Base-by-base conservation (phyloP, 2,329 filamentous ascomycete genomes). In the Trichoderma sp. region DNA sequence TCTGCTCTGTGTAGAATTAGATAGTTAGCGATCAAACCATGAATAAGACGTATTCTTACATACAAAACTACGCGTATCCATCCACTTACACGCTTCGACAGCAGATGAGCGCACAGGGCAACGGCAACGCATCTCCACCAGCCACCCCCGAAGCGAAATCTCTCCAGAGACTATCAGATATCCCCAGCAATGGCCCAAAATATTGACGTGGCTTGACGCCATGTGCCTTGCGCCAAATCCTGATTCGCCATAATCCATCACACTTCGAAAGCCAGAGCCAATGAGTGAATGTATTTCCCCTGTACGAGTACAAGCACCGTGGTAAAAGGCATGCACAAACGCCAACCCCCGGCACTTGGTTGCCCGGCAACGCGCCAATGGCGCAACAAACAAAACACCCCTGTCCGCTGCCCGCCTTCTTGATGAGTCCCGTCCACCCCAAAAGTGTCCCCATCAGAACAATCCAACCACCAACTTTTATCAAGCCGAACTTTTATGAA, bases 1-100 rank as follows among this genome's bases (percentile, higher is more conserved):
- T 73, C 74, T 72, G 74, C 71, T 72, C 71, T 70, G 72, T 74
- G 66, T 73, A 74, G 72, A 73, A 70, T 68, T 71, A 71, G 30
- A 57, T 62, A 53, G 39, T 62, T 62, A 71, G 70, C 70, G 59
- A 72, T 59, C 34, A 65, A 62, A 65, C 57, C 58, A 61, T n/a
- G 15, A 68, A 64, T 57, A 30, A 23, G 50, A 67, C 13, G 64
- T n/a, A 59, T 59, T 13, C 32, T 34, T 34, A 34, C 12, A 34
- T n/a, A 59, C 32, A 59, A 32, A 20, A 34, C 28, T 34, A 30
- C 32, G 34, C 23, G 59, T 26, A 63, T 32, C 59, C 34, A 63
- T 39, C 23, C 20, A 32, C 59, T 59, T 36, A 36, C 59, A 62
- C 20, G 15, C 53, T 17, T 17, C 23, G 13, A 58, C 53, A 58